These are phyloP conservation scores for Lodderomyces jiufengensis DNA, from an alignment of 1,139 yeast genomes.

Conservation along the genomic window DNA sequence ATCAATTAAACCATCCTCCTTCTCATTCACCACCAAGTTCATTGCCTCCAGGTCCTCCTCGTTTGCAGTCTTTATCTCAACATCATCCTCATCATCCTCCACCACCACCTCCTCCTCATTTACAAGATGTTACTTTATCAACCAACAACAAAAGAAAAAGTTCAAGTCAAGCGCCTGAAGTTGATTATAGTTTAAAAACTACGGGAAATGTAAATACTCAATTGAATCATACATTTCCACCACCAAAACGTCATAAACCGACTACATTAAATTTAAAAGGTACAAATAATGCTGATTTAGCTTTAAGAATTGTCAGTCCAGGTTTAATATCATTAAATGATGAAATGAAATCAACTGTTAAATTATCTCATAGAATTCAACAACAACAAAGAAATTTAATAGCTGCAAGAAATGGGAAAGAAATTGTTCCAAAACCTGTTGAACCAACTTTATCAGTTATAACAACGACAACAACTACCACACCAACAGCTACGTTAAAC, in stretches of 20 bases:
- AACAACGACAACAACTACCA: not conserved
- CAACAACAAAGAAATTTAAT: conserved; percentile 47
- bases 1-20: too few species aligned
- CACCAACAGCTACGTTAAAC: too few species aligned
- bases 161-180: not conserved
- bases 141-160: not conserved
- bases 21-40: not conserved
- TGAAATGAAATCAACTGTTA: conserved; percentile 47
- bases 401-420: conserved; percentile 30
- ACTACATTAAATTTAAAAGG: conserved; percentile 11
- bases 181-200: not conserved
- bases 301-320: conserved; percentile 43
- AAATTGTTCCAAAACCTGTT: conserved; percentile 5
- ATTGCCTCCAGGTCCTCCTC: conserved; percentile 2
- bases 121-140: not conserved
- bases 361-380: conserved; percentile 44
- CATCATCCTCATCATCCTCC: conserved; percentile 4
- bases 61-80: too few species aligned
- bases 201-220: not conserved
- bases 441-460: conserved; percentile 3
- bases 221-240: not conserved
- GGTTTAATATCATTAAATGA: conserved; percentile 45
- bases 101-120: not conserved
- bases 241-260: conserved; percentile 24
- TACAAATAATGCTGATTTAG: conserved; percentile 22